A percentile compares a stretch with the other conserved stretches of the same genome.
phyloP scores from a whole-genome alignment of 768 basidiomycete genomes.

The Peribolospora kevripleyi region DNA sequence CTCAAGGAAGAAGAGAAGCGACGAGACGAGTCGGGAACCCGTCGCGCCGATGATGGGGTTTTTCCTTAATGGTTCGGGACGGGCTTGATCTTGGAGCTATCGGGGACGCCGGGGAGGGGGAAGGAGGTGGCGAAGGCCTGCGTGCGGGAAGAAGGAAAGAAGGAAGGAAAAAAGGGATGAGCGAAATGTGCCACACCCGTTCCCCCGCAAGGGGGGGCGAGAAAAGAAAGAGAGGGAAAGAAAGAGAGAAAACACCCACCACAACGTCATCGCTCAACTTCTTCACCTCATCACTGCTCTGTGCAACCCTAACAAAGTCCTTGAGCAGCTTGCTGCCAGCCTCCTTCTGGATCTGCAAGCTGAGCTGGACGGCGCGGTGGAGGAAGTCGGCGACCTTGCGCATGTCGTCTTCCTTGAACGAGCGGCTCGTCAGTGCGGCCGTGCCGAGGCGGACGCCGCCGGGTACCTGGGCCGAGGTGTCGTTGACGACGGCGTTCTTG shows the following conservation, averaged over 20 bases:
- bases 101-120: conserved; percentile 71
- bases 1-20: too few species aligned
- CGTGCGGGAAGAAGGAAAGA: too few species aligned
- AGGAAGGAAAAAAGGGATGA: too few species aligned
- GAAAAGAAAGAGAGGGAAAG: too few species aligned
- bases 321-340: conserved; percentile 83
- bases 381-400: conserved; percentile 69
- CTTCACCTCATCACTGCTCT: conserved; percentile 36
- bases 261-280: conserved; percentile 53
- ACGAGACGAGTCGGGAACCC: too few species aligned
- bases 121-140: conserved; percentile 53
- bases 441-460: conserved; percentile 94
- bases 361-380: conserved; percentile 80
- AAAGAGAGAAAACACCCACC: conserved; percentile 1
- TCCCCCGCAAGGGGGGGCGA: too few species aligned
- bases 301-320: conserved; percentile 74
- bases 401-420: conserved; percentile 74
- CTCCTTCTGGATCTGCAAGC: conserved; percentile 72
- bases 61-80: too few species aligned
- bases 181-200: too few species aligned
- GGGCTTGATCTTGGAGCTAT: conserved; percentile 9
- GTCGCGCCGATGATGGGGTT: too few species aligned
- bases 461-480: conserved; percentile 80
- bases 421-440: conserved; percentile 74
- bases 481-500: conserved; percentile 89